These are phyloP conservation scores for Yamadazyma sp. DNA, from an alignment of 805 yeast species.

Conservation along the genomic window DNA sequence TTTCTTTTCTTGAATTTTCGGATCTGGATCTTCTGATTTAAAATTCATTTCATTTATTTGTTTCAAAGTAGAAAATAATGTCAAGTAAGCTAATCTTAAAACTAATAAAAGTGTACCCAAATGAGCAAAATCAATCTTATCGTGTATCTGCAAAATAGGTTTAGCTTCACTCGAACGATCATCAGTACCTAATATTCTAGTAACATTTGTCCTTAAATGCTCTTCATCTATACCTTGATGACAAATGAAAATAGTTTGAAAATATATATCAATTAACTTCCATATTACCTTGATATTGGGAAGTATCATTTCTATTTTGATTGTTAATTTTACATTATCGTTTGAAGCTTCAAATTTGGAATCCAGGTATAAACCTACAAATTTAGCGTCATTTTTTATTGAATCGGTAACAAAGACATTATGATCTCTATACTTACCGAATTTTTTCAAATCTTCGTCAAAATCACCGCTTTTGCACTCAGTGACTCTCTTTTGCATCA, in stretches of 20 bases:
- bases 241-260: constrained; percentile 42
- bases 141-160: constrained; percentile 23
- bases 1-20: constrained; percentile 19
- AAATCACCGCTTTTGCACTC: not conserved
- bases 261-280: constrained; percentile 52
- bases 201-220: constrained; percentile 26
- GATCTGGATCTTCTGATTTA: constrained; percentile 19
- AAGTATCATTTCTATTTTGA: constrained; percentile 39
- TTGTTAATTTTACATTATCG: constrained; percentile 33
- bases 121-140: constrained; percentile 35
- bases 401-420: not conserved
- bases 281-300: constrained; percentile 56
- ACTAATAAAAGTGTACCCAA: constrained; percentile 39
- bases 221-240: constrained; percentile 44
- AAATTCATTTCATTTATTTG: constrained; percentile 24
- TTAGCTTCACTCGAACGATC: constrained; percentile 20
- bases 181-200: constrained; percentile 29
- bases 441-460: constrained; percentile 2
- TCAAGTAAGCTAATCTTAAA: constrained; percentile 38
- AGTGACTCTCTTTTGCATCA: not conserved
- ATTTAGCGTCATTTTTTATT: constrained; percentile 19
- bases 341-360: constrained; percentile 29
- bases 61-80: constrained; percentile 23
- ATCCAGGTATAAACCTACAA: constrained; percentile 21
- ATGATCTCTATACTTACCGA: constrained; percentile 1